phyloP scores from a whole-genome alignment of 768 basidiomycete species.

The Saitozyma podzolica region DNA sequence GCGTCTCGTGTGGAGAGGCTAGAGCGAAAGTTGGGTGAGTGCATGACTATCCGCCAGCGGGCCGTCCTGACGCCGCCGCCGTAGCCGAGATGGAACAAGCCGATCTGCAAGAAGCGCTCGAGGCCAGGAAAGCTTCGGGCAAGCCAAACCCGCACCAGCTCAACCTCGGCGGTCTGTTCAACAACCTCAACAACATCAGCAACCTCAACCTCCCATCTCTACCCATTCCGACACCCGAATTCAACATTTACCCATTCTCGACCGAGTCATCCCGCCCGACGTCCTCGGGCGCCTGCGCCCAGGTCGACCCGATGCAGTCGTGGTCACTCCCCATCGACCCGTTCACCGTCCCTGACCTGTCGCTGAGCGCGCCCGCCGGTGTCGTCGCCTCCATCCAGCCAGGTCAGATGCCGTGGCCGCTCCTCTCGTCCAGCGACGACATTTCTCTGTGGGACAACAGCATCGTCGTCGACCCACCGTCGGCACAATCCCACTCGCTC shows the following conservation, averaged over 20 bases:
- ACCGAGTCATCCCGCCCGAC: not conserved
- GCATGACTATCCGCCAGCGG: not conserved
- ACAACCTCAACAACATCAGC: not conserved
- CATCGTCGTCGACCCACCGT: no score
- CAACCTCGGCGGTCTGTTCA: not conserved
- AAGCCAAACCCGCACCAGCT: not conserved
- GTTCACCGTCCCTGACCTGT: no score
- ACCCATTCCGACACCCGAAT: not conserved
- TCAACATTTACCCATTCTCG: constrained; percentile 1
- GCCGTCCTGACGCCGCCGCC: not conserved
- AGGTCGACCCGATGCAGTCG: no score
- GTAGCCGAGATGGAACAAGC: constrained; percentile 36
- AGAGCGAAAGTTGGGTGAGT: constrained; percentile 26
- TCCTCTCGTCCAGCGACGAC: constrained; percentile 9
- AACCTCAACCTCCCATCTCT: not conserved
- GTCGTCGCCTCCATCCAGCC: no score
- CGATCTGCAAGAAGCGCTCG: constrained; percentile 17
- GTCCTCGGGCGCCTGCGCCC: not conserved
- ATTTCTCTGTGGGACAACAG: constrained; percentile 3
- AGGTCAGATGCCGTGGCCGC: no score
- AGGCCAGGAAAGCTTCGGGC: constrained; percentile 9
- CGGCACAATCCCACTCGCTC: no score
- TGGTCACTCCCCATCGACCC: no score
- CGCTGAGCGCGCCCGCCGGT: no score
- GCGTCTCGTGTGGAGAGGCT: constrained; percentile 41